Evolutionary conservation across 352 stramenopile genomes (phyloP).

Genomic region (Phytophthora crassamura): DNA sequence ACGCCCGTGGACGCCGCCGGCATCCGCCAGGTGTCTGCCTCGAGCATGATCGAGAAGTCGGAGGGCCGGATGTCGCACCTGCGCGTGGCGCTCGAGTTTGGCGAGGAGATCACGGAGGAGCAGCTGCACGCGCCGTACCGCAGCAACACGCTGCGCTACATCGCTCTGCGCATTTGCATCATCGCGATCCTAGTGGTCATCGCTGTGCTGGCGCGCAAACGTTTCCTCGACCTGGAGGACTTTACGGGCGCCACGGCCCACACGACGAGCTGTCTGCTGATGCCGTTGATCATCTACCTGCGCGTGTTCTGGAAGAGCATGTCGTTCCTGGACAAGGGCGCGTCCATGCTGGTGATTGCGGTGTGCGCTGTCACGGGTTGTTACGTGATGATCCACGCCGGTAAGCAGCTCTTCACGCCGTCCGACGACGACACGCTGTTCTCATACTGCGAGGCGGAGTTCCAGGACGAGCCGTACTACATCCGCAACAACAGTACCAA

Average conservation of each 20-base stretch:
- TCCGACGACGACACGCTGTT: slow-evolving; percentile 15
- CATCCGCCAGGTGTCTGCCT: slow-evolving; percentile 14
- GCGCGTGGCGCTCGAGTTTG: too few relatives aligned
- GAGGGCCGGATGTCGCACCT: slow-evolving; percentile 18
- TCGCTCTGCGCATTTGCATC: slow-evolving; percentile 37
- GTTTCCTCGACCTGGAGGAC: slow-evolving; percentile 44
- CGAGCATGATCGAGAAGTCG: slow-evolving; percentile 14
- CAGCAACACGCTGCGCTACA: slow-evolving; percentile 39
- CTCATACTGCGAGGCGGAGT: slow-evolving; percentile 19
- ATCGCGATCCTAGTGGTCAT: slow-evolving; percentile 40
- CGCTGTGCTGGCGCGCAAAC: slow-evolving; percentile 36
- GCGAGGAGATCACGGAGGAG: slow-evolving; percentile 24
- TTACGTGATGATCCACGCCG: slow-evolving; percentile 31
- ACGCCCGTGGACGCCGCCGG: too few relatives aligned
- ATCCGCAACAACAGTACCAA: slow-evolving; percentile 14
- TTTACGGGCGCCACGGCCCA: slow-evolving; percentile 42
- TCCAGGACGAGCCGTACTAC: slow-evolving; percentile 23
- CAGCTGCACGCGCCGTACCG: slow-evolving; percentile 2
- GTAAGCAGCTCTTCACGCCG: slow-evolving; percentile 21
- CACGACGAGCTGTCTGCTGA: too few relatives aligned
- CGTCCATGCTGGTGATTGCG: slow-evolving; percentile 23
- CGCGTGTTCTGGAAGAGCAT: slow-evolving; percentile 35
- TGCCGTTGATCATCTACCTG: slow-evolving; percentile 39
- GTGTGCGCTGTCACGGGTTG: slow-evolving; percentile 27
- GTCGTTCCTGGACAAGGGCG: slow-evolving; percentile 33